phyloP scores from a whole-genome alignment of 345 rosid species.

The Populus alba region DNA sequence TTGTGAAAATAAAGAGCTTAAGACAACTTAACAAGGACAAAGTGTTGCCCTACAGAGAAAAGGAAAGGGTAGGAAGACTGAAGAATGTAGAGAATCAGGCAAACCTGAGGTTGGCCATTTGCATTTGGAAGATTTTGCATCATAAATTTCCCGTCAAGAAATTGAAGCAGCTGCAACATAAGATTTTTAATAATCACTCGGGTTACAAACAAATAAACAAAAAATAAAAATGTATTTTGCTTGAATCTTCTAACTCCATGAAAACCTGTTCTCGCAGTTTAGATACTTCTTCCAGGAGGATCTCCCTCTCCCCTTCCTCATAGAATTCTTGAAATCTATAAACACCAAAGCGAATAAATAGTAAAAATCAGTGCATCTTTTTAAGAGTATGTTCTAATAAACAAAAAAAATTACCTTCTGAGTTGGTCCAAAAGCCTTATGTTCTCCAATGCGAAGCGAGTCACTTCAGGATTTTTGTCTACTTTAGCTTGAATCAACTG shows the following conservation, averaged over 20 bases:
- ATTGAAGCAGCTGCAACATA: constrained; percentile 55
- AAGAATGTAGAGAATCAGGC: constrained; percentile 27
- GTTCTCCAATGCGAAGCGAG: constrained; percentile 91
- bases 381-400: constrained; percentile 7
- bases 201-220: constrained; percentile 10
- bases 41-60: neutral
- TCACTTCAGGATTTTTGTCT: constrained; percentile 89
- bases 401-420: constrained; percentile 51
- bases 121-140: constrained; percentile 35
- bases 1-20: neutral
- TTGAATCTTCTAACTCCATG: constrained; percentile 12
- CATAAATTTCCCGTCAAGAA: constrained; percentile 50
- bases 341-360: constrained; percentile 22
- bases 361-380: constrained; percentile 1
- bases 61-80: neutral
- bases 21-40: neutral
- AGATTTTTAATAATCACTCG: neutral
- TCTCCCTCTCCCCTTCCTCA: constrained; percentile 92
- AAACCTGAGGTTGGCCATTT: constrained; percentile 49
- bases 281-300: constrained; percentile 68
- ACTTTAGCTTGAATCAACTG: constrained; percentile 84
- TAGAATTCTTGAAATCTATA: constrained; percentile 89
- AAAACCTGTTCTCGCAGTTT: constrained; percentile 73
- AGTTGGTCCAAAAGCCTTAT: constrained; percentile 89
- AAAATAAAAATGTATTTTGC: neutral